These are phyloP conservation scores for Leccinum fallax DNA, from an alignment of 1,284 basidiomycete species.

Conservation along the genomic window DNA sequence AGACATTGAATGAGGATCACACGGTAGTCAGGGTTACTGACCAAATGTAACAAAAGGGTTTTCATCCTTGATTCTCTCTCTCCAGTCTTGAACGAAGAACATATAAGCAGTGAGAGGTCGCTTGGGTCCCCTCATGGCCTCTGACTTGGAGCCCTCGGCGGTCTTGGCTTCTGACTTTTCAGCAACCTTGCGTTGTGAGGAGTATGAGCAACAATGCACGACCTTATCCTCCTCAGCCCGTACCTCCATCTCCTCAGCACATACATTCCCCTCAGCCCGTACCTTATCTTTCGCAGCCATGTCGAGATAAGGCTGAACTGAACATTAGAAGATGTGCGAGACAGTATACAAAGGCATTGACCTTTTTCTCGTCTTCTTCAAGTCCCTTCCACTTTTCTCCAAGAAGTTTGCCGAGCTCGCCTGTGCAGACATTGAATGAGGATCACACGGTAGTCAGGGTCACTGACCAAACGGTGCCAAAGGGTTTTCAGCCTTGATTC, in stretches of 20 bases:
- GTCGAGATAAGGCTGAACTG: constrained; percentile 84
- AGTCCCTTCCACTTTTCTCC: constrained; percentile 92
- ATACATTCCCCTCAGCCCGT: no score
- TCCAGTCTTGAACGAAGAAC: constrained; percentile 97
- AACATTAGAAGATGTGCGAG: constrained; percentile 1
- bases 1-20: constrained; percentile 11
- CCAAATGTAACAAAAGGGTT: constrained; percentile 95
- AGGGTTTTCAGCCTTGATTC: constrained; percentile 94
- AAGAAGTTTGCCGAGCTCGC: constrained; percentile 85
- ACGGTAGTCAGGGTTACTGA: constrained; percentile 39
- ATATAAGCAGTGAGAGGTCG: constrained; percentile 95
- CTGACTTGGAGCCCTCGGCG: constrained; percentile 73
- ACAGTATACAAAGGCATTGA: constrained; percentile 32
- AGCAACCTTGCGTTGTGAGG: constrained; percentile 66
- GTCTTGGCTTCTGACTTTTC: constrained; percentile 67
- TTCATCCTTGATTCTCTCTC: constrained; percentile 92
- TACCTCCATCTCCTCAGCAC: constrained; percentile 38
- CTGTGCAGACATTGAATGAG: constrained; percentile 37
- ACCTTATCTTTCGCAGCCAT: constrained; percentile 86
- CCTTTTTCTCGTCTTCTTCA: constrained; percentile 84
- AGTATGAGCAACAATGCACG: background rate
- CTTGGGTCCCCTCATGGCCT: constrained; percentile 60
- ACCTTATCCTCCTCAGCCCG: no score
- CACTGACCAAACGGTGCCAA: constrained; percentile 64
- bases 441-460: constrained; percentile 8